Base-by-base conservation (phyloP, 345 rosid genomes). In the Citrus trifoliata region DNA sequence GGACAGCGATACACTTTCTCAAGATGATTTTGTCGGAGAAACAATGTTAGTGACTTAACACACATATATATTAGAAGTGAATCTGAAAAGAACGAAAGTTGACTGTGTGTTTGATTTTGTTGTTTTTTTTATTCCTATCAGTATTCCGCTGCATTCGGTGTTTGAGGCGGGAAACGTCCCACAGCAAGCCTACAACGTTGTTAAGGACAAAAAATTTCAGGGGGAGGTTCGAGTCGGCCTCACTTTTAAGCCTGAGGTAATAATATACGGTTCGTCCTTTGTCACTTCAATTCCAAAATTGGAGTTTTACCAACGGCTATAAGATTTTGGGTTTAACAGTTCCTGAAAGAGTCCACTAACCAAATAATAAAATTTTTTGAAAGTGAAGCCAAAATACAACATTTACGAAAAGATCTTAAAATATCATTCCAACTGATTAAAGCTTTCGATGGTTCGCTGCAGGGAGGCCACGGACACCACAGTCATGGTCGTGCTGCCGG, bases 161-260 rank as follows among this genome's bases (percentile, higher is more conserved):
- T 91, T 95, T 33, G 19, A 59, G 71, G 88, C 89, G 74, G 95
- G 97, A 76, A 85, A 42, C 32, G 58, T 90, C 27, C 90, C 91
- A 10, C 84, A 93, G 21, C 72, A 86, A 7, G 78, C 93, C 5
- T 91, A 93, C 92, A 91, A 85, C 69, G 94, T 95, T 58, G 94
- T 93, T 14, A 95, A 88, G 85, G 88, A 95, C 32, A 79, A 77
- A 80, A 91, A 86, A 71, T 93, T 66, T 72, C 40, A 85, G 24
- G 97, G 97, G 67, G 92, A 92, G 89, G 89, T 95, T 66, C 87
- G 86, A 84, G 68, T 93, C 37, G 87, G 88, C 70, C 89, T 95
- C 64, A 82, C 84, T 60, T 95, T 91, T 85, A 91, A 85, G 32
- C 92, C 90, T 0, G 89, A 90, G 96, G 96, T 90, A 86, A 63